Percentiles rank a stretch among this genome's conserved stretches.
Conservation (phyloP, 2,329 filamentous ascomycete species). For the Cladosporium sp. region DNA sequence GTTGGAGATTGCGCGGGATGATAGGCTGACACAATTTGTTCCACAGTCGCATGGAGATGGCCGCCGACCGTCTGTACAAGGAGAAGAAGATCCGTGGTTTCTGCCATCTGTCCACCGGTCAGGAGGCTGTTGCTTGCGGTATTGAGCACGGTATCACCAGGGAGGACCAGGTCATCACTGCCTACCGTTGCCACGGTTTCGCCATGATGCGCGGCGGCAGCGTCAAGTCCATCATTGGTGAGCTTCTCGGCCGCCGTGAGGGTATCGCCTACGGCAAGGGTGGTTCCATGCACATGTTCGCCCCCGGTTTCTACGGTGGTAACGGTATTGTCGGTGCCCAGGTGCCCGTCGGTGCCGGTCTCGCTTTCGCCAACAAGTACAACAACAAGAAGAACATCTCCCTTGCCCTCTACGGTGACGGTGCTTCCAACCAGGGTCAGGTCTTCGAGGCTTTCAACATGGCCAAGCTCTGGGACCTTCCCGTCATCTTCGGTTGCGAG, state of each 20-base stretch:
- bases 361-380: slow-evolving; percentile 97
- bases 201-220: slow-evolving; percentile 91
- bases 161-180: slow-evolving; percentile 90
- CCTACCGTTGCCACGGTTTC: slow-evolving; percentile 98
- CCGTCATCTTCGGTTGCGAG: slow-evolving; percentile 94
- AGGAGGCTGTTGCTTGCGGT: slow-evolving; percentile 94
- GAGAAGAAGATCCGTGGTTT: slow-evolving; percentile 99
- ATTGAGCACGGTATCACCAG: slow-evolving; percentile 95
- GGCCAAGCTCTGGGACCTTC: slow-evolving; percentile 98
- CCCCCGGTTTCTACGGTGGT: slow-evolving; percentile 94
- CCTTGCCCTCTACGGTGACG: slow-evolving; percentile 75
- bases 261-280: slow-evolving; percentile 99
- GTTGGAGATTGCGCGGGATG: background rate
- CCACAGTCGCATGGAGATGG: slow-evolving; percentile 98
- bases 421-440: slow-evolving; percentile 97
- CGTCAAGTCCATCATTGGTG: slow-evolving; percentile 89
- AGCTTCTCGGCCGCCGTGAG: slow-evolving; percentile 88
- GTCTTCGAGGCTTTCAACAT: slow-evolving; percentile 99
- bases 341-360: slow-evolving; percentile 92
- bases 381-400: slow-evolving; percentile 77
- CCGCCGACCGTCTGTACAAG: slow-evolving; percentile 97
- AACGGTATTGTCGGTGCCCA: slow-evolving; percentile 99
- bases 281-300: slow-evolving; percentile 99
- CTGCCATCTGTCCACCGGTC: slow-evolving; percentile 96
- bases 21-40: slow-evolving; percentile 22